A percentile compares a stretch with the other conserved stretches of the same genome.
Conservation (phyloP, 2,329 filamentous ascomycete species). For the Lecanicillium sp. region DNA sequence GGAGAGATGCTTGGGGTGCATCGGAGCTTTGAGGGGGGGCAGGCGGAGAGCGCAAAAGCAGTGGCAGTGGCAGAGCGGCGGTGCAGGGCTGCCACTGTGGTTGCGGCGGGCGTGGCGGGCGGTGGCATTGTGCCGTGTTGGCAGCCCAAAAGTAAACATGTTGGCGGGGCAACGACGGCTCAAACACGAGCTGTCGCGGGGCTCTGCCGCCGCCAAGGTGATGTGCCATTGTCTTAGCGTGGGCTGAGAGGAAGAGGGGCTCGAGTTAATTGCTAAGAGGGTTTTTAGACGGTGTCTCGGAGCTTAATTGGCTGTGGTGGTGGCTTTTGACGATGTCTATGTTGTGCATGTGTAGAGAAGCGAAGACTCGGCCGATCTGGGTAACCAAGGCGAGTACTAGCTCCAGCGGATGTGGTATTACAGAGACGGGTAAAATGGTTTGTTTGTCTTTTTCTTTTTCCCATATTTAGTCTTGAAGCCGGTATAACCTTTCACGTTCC, state of each 20-base stretch:
- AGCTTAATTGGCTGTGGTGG: neutral
- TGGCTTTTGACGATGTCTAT: neutral
- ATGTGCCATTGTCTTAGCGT: slow-evolving; percentile 2
- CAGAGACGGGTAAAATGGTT: too few species aligned
- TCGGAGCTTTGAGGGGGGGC: neutral
- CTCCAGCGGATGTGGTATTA: too few species aligned
- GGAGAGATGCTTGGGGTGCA: neutral
- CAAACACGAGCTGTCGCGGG: slow-evolving; percentile 8
- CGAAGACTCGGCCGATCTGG: too few species aligned
- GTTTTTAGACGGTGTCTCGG: neutral
- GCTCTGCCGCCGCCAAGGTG: neutral
- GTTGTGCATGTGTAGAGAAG: neutral
- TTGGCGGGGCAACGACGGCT: slow-evolving; percentile 30
- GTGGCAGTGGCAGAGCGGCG: slow-evolving; percentile 15
- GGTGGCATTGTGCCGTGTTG: slow-evolving; percentile 13
- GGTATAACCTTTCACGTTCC: too few species aligned
- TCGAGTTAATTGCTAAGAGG: neutral
- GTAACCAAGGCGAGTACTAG: too few species aligned
- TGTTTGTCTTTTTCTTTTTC: too few species aligned
- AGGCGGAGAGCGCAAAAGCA: slow-evolving; percentile 17
- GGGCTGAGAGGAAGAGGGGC: slow-evolving; percentile 1
- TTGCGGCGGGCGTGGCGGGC: slow-evolving; percentile 8
- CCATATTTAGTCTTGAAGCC: too few species aligned
- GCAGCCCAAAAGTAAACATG: slow-evolving; percentile 24
- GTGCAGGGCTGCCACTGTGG: neutral